Evolutionary conservation across 208 protist species (phyloP).

Genomic region (Crithidia expoeki): DNA sequence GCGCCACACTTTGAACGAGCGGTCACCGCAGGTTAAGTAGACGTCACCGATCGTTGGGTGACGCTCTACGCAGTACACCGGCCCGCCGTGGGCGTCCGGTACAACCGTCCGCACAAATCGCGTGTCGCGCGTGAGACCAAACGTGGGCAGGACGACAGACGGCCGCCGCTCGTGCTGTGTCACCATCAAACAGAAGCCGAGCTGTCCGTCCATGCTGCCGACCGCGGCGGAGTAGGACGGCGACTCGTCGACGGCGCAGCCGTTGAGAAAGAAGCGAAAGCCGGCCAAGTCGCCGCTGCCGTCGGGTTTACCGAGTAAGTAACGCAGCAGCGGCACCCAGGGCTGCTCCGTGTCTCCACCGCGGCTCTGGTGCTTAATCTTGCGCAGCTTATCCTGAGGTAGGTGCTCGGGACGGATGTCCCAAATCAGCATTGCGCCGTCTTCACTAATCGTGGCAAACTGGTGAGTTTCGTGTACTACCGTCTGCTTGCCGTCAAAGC

Average conservation of each 20-base stretch:
- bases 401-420: constrained; percentile 87
- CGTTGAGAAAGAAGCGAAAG: constrained; percentile 84
- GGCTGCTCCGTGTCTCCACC: constrained; percentile 55
- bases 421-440: constrained; percentile 89
- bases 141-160: constrained; percentile 41
- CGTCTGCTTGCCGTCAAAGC: constrained; percentile 88
- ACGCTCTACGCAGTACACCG: constrained; percentile 77
- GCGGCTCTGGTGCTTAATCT: constrained; percentile 87
- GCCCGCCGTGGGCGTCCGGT: constrained; percentile 68
- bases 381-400: constrained; percentile 87
- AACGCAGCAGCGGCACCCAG: constrained; percentile 87
- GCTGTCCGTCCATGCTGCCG: constrained; percentile 74
- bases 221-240: constrained; percentile 73
- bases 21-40: constrained; percentile 88
- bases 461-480: constrained; percentile 72
- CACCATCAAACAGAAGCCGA: constrained; percentile 70
- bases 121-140: constrained; percentile 66
- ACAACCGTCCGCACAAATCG: constrained; percentile 62
- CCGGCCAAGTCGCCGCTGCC: constrained; percentile 72
- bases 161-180: constrained; percentile 61
- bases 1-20: constrained; percentile 92
- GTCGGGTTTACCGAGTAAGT: constrained; percentile 72
- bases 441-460: constrained; percentile 88
- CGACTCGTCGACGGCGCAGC: constrained; percentile 41
- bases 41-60: constrained; percentile 89